Evolutionary conservation across 768 basidiomycete species (phyloP), one percentile per base, ranked within the genome.

Genomic region (Suillus subalutaceus): DNA sequence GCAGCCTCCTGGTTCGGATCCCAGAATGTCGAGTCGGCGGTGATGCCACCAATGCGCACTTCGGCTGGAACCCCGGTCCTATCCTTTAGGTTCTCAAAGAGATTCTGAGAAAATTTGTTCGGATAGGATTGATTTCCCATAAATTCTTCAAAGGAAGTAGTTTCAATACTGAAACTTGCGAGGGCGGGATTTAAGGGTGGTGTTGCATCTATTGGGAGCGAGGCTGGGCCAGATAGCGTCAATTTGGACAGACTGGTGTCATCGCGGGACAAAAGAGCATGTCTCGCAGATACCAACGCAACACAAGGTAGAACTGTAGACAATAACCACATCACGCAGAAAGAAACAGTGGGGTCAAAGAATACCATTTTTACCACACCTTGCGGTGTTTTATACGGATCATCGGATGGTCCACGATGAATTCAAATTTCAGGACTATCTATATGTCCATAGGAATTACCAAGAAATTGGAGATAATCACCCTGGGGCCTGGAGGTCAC

Each of bases 91-190:
- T 85, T 84, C 59, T 82, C 76, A 30, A 86, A 77, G 41, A 86
- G 71, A 56, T 80, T 79, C 55, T 75, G 75, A 4, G 84, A 83
- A 12, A 85, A 71, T 5, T 70, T 68, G 67, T 85, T 86, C 1
- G 84, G 83, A 62, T 72, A 66, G 30, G 81, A 75, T 9, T 68
- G 69, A 66, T 86, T 86, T 9, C 85, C 85, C 13, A 84, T 69
- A 67, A 81, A 86, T 64, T 80, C 81, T 62, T 83, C 83, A 64
- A 86, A 84, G 68, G 83, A 85, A 1, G 84, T 84, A 0, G 83
- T 86, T 74, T 86, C 85, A 59, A 86, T 82, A 67, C 84, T 85
- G 73, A 86, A 86, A 64, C 84, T 84, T 32, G 79, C 84, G 32
- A 86, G 73, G 12, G 83, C 75, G 1, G 82, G 84, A 63, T 82